Base-by-base conservation (phyloP, 1,139 yeast species). In the Kodamaea suecica region DNA sequence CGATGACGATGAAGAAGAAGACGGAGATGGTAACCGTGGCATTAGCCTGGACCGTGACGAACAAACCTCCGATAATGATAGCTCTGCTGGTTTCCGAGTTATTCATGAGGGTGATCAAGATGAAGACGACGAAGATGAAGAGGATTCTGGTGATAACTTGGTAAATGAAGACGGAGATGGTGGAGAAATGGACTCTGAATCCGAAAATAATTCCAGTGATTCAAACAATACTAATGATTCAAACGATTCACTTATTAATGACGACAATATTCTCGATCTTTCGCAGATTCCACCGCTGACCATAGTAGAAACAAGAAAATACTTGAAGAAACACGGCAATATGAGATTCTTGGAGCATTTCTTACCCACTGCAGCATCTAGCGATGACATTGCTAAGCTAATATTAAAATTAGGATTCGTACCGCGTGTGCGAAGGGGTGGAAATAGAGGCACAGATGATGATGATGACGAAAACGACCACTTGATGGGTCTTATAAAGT, bases 271-370 rank as follows among this genome's bases (percentile, higher is more conserved):
- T 17, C n/a, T 38, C 17, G 23, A 38, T 27, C 36, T 38, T 28
- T 17, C 33, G 10, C 33, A 37, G 14, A 37, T 46, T 12, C 40
- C 48, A 4, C 50, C 50, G 2, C 39, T 40, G 27, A 39, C 38
- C 5, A 51, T 64, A 12, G 47, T 46, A 5, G 59, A 70, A 37
- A 80, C 87, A 1, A 70, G 92, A 39, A 63, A 66, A 38, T 79
- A 53, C 46, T 58, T 87, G 36, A 83, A 82, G 50, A 55, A 61
- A n/a, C 57, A 74, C 40, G 95, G 95, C 0, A 68, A 77, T 21
- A 59, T 70, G 43, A 57, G 61, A 40, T 82, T 84, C 46, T 57
- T 86, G 35, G 76, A 75, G 38, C 63, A 66, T 31, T 83, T 74
- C 46, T 56, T 84, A 21, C 85, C 90, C 1, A 67, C 72, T 2